These are phyloP conservation scores for Tulasnella sp. DNA, from an alignment of 768 basidiomycete genomes.

Conservation along the genomic window DNA sequence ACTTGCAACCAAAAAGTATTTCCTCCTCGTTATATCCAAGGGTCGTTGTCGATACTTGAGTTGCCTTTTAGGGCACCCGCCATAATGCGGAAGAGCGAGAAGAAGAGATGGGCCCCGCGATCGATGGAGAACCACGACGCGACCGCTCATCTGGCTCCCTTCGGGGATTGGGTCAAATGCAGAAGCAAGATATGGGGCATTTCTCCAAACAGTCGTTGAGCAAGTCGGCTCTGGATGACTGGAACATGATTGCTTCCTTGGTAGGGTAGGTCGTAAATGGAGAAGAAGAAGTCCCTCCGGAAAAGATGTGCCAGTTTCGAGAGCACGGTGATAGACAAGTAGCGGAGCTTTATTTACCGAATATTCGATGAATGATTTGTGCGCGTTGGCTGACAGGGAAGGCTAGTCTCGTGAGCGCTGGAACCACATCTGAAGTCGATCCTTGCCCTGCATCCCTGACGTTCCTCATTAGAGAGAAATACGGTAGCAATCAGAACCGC, in stretches of 20 bases:
- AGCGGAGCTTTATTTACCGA: conserved; percentile 1
- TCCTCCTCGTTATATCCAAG: neutral
- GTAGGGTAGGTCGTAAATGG: conserved; percentile 8
- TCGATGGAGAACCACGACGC: conserved; percentile 9
- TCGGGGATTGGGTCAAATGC: conserved; percentile 1
- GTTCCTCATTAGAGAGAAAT: neutral
- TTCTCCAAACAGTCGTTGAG: neutral
- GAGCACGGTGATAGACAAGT: neutral
- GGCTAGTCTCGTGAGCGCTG: neutral
- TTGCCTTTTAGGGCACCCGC: conserved; percentile 7
- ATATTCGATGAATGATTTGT: neutral
- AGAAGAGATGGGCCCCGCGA: conserved; percentile 9
- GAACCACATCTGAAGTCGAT: neutral
- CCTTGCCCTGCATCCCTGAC: neutral
- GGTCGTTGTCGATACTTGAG: neutral
- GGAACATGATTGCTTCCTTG: conserved; percentile 6
- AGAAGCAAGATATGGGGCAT: conserved; percentile 9
- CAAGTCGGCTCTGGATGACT: conserved; percentile 11
- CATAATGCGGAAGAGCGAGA: conserved; percentile 8
- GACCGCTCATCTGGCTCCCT: neutral
- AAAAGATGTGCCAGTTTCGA: neutral
- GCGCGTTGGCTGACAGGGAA: neutral
- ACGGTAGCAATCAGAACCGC: neutral
- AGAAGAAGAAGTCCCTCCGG: neutral
- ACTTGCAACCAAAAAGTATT: neutral